Base-by-base conservation (phyloP, 2,329 filamentous ascomycete species). In the Hymenoscyphus salicellus region DNA sequence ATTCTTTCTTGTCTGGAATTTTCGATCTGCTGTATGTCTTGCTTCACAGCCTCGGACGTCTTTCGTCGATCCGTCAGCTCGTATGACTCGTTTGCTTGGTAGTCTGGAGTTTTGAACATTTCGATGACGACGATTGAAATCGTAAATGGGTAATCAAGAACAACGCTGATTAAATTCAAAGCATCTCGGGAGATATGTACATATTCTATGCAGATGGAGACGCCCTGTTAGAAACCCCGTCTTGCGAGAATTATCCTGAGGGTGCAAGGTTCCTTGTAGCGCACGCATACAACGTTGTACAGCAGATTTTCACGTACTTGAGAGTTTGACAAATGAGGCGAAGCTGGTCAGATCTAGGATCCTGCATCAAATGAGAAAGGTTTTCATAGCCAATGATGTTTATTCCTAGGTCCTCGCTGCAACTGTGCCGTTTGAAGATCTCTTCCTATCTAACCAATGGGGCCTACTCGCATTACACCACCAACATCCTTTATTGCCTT, bases 101-200 rank as follows among this genome's bases (percentile, higher is more conserved):
- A 58, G 30, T 58, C 55, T 58, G 55, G 55, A 58, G 55, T 58
- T 28, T 32, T 33, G 55, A 58, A 58, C 55, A 58, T 58, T 58
- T 20, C 30, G n/a, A 33, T 20, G 16, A 23, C 30, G 26, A 56
- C 11, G 52, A 56, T 56, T 56, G 26, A 56, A 28, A 56, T 56
- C 23, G 30, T 11, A 56, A 56, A 16, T 56, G 30, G 14, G 30
- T 17, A 56, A 56, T 32, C 20, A 26, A 26, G 16, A 32, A 11
- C 17, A 56, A 56, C 11, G 23, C 23, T 26, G n/a, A 55, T 6
- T 5, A 55, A 55, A 55, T 30, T 26, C 23, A 55, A 55, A 26
- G 20, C 10, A 17, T 14, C 41, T 46, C 41, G 6, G 41, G 41
- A 46, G 41, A n/a, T 46, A 46, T 46, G 41, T 46, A 46, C 20